Base-by-base conservation (phyloP, 257 asterid species). In the Jaltomata sinuosa region DNA sequence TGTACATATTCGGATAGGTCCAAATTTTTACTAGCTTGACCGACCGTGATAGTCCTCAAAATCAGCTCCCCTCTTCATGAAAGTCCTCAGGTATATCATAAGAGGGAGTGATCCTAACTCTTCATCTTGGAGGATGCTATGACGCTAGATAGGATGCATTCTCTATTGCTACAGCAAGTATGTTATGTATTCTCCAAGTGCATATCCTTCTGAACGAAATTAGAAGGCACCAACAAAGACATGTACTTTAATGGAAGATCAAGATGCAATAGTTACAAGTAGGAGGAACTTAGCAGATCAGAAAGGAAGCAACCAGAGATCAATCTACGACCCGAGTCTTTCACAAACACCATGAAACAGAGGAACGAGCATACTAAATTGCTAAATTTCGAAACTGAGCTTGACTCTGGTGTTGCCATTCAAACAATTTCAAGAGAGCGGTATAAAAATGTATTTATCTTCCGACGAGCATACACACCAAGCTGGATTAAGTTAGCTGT, bases 91-190 rank as follows among this genome's bases (percentile, higher is more conserved):
- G 62, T 27, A 76, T 27, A 47, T 47, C 40, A 76, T 47, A 76
- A 76, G 81, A 76, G 81, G 36, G 16, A 76, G 27, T 76, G 22
- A 76, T 76, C 81, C 81, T 16, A 76, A 76, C 45, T 76, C 81
- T 76, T 76, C 81, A 76, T 76, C 81, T 49, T 76, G 81, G 81
- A 76, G 81, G 6, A 76, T 76, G 61, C 16, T 76, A 27, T 49
- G 61, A 25, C 2, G 18, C 27, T 76, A 45, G 38, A 76, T 27
- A 49, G 62, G 62, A 76, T 47, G 45, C 54, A 49, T 27, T 76
- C 22, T n/a, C 22, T 76, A 76, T 16, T 49, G 42, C 81, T 49
- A 49, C 45, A 8, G 61, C 29, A 27, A 76, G 81, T 49, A 49
- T 47, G 57, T 76, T 31, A 16, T 47, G 61, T 16, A 49, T 76